Base-by-base conservation (phyloP, 306 rosid genomes). In the Delonix regia region DNA sequence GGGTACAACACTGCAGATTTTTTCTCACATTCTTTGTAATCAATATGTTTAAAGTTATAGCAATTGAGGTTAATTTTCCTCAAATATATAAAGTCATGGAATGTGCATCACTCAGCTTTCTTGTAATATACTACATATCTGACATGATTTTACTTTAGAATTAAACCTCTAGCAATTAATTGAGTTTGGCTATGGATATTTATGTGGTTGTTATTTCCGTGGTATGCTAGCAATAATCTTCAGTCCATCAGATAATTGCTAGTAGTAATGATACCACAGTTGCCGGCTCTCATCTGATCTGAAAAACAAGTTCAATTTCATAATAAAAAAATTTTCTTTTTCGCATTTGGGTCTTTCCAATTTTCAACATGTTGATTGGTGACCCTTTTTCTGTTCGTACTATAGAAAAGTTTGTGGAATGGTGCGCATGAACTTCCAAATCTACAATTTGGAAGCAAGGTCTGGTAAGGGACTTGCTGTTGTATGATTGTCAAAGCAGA, bases 21-120 rank as follows among this genome's bases (percentile, higher is more conserved):
- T 66, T 82, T 79, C 81, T 68, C 69, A 75, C 86, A 81, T 80
- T 82, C 85, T 83, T 69, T 67, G 76, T 76, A 38, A 28, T 74
- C 76, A 25, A 77, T 77, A 38, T 49, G 73, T 66, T 66, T 15
- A 65, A 65, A 52, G 67, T 71, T 66, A 52, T 75, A 42, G 59
- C 66, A 39, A 33, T 38, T 38, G 63, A 38, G 76, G 57, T 48
- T 84, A 27, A 77, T 74, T 79, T 65, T 71, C 52, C 75, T 77
- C 60, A 25, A 15, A 73, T 59, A 19, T 73, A 66, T 41, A 76
- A 39, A 34, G 59, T 83, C 78, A 38, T 78, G 34, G 77, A 66
- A 82, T 62, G 64, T 63, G 60, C 44, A 36, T 39, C 36, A 1
- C 62, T 53, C 52, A 60, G 14, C 36, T 79, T 77, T 78, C 76